Conservation (phyloP, 495 filamentous ascomycete genomes). For the Penicillium coffeae region DNA sequence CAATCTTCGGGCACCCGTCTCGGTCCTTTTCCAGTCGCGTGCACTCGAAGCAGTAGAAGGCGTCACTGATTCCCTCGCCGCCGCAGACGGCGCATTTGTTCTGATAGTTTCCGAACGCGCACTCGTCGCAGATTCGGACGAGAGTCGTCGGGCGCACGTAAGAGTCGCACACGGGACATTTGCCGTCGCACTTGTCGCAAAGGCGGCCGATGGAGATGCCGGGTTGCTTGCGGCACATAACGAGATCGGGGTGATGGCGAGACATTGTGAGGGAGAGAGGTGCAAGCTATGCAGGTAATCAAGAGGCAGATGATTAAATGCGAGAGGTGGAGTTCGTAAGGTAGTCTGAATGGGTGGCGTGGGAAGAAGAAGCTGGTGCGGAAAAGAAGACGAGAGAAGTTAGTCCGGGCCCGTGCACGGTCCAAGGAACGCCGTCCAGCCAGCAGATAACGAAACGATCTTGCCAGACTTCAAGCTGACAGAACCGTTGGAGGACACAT, state of each 20-base stretch:
- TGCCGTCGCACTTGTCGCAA: slow-evolving; percentile 99
- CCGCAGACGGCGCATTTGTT: slow-evolving; percentile 99
- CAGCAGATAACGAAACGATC: neutral
- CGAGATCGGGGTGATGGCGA: slow-evolving; percentile 66
- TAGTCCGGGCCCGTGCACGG: slow-evolving; percentile 18
- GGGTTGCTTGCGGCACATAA: slow-evolving; percentile 99
- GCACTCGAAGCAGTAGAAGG: slow-evolving; percentile 99
- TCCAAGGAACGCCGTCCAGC: neutral
- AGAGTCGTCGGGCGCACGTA: slow-evolving; percentile 98
- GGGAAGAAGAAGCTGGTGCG: slow-evolving; percentile 8
- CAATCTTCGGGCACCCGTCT: slow-evolving; percentile 98
- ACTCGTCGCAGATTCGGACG: slow-evolving; percentile 98
- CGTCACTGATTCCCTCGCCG: slow-evolving; percentile 96
- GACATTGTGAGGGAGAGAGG: slow-evolving; percentile 24
- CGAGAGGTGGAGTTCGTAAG: neutral
- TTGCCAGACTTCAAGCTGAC: neutral
- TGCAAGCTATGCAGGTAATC: neutral
- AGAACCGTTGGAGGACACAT: neutral
- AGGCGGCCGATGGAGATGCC: slow-evolving; percentile 98
- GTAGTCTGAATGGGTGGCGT: neutral
- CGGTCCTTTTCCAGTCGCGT: slow-evolving; percentile 95
- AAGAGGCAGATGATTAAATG: neutral
- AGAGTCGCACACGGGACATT: slow-evolving; percentile 97
- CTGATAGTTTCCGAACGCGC: slow-evolving; percentile 98
- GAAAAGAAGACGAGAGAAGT: slow-evolving; percentile 25